These are phyloP conservation scores for Apostasia ramifera DNA, from an alignment of 106 monocot genomes.

Conservation along the genomic window DNA sequence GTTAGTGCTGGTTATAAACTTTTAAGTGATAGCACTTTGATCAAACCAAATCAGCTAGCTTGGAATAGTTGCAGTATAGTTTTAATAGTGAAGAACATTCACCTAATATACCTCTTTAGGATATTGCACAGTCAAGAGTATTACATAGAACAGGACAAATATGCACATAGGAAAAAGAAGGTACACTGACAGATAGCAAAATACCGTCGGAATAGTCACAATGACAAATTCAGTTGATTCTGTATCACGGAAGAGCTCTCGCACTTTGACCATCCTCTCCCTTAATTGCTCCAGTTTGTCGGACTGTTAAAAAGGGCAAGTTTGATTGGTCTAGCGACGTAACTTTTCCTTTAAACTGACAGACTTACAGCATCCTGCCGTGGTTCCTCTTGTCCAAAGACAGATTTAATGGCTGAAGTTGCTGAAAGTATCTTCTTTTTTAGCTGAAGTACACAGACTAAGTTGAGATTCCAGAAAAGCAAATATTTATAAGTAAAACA, in stretches of 20 bases:
- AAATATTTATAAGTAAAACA: too few species aligned
- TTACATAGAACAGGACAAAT: not conserved
- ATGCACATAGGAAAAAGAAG: not conserved
- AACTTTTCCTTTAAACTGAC: not conserved
- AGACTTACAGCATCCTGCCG: conserved; percentile 60
- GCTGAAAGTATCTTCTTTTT: conserved; percentile 83
- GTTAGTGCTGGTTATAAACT: not conserved
- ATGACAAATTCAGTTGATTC: conserved; percentile 94
- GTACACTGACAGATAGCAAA: not conserved
- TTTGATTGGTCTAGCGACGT: not conserved
- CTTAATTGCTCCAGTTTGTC: conserved; percentile 89
- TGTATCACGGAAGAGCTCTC: conserved; percentile 87
- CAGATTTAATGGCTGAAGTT: conserved; percentile 97
- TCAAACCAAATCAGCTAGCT: not conserved
- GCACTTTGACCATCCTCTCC: conserved; percentile 92
- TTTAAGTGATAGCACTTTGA: not conserved
- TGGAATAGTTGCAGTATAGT: not conserved
- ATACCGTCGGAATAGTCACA: conserved; percentile 96
- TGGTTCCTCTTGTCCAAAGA: conserved; percentile 73
- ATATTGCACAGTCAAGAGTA: too few species aligned
- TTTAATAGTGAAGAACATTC: not conserved
- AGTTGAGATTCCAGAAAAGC: too few species aligned
- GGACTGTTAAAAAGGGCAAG: conserved; percentile 35
- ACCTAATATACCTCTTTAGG: not conserved
- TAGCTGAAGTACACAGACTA: conserved; percentile 30